Base-by-base conservation (phyloP, 1,284 basidiomycete genomes). In the Moesziomyces sp. region DNA sequence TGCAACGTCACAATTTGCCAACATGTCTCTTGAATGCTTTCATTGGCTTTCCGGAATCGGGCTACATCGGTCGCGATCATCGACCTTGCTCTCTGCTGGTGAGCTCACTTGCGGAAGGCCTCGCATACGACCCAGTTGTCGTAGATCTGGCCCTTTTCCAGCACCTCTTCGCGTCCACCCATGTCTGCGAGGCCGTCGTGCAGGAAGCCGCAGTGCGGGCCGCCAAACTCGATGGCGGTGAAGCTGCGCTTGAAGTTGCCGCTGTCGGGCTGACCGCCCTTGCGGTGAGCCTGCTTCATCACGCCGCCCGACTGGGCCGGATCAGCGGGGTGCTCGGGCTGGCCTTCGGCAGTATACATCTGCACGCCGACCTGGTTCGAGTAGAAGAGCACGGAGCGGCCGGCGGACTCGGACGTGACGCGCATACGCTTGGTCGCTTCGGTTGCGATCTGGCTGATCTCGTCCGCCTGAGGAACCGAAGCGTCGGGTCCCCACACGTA, bases 311-410 rank as follows among this genome's bases (percentile, higher is more conserved):
- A 62, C 42, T 58, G 46, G 1, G 52, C 51, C 13, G 74, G 52
- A 33, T 64, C 58, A 26, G 74, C 75, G 0, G 77, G 77, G 23
- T 58, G 53, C 10, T 59, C 50, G 5, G 72, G 77, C 38, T 68
- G 67, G 13, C 61, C 67, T 30, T 72, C 74, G 7, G 77, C 71
- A 10, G 69, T 69, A 54, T 79, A 83, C 42, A 83, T 51, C 59
- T 83, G 81, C 14, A 69, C 64, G 35, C 80, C 79, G 3, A 71
- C 33, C 53, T 81, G 80, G 58, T 81, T 80, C 35, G 79, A 75
- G 44, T 62, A 48, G 52, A 81, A 76, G 18, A 51, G 58, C 18
- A 81, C 61, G 46, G 73, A 58, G 5, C 75, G 35, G 14, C 73
- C 70, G 3, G 73, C 66, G 3, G 78, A 46, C 19, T 72, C 65